A percentile compares a stretch with the other conserved stretches of the same genome.
Conservation (phyloP, 768 basidiomycete species). For the Podaxis sp. region DNA sequence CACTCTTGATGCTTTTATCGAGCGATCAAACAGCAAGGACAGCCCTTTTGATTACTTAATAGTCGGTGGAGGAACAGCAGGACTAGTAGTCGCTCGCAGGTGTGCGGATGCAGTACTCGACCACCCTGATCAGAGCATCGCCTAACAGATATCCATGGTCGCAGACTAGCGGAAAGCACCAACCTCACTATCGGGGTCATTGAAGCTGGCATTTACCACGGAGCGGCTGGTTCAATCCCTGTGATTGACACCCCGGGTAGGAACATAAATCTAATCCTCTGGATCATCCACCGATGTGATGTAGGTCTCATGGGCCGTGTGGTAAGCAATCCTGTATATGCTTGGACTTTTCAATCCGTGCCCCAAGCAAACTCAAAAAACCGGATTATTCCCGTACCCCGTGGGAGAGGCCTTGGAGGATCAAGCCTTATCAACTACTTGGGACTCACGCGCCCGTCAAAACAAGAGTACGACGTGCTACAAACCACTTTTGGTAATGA, state of each 20-base stretch:
- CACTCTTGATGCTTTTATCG: background rate
- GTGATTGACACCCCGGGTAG: slow-evolving; percentile 18
- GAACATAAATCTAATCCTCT: background rate
- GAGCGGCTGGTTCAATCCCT: background rate
- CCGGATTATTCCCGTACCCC: slow-evolving; percentile 15
- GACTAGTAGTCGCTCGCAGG: slow-evolving; percentile 18
- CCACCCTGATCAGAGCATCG: background rate
- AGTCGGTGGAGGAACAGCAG: slow-evolving; percentile 22
- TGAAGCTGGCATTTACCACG: slow-evolving; percentile 23
- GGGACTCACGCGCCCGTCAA: background rate
- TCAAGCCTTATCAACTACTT: slow-evolving; percentile 17
- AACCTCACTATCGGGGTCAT: slow-evolving; percentile 32
- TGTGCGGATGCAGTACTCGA: background rate
- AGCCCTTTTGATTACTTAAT: slow-evolving; percentile 21
- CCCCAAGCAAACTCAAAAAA: slow-evolving; percentile 20
- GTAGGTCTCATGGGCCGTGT: background rate
- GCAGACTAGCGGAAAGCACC: slow-evolving; percentile 33
- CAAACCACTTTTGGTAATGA: slow-evolving; percentile 13
- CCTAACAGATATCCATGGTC: background rate
- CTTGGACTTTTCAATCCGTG: slow-evolving; percentile 22
- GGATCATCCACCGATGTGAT: background rate
- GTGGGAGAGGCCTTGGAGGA: slow-evolving; percentile 26
- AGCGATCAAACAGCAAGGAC: background rate
- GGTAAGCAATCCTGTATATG: slow-evolving; percentile 16
- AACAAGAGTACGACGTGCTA: slow-evolving; percentile 14